These are phyloP conservation scores for Aquilaria sinensis DNA, from an alignment of 345 rosid genomes.

Conservation along the genomic window DNA sequence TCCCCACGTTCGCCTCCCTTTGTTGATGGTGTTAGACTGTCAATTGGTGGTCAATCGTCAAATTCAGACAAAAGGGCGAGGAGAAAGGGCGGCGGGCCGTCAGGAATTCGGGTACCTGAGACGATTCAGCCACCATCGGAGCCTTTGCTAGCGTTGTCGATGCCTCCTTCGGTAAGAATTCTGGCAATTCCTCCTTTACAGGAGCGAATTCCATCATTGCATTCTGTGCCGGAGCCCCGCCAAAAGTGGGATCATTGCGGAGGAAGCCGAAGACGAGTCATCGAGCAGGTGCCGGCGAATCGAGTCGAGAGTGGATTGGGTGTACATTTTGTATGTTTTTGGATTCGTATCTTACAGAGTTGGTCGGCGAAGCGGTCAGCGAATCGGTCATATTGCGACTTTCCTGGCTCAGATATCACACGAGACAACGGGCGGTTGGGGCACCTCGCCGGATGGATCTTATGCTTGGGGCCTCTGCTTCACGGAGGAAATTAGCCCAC, in stretches of 20 bases:
- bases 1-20: too few relatives aligned
- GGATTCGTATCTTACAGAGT: too few relatives aligned
- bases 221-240: conserved; percentile 71
- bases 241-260: conserved; percentile 60
- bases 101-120: too few relatives aligned
- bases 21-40: too few relatives aligned
- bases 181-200: conserved; percentile 36
- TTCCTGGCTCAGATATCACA: conserved; percentile 91
- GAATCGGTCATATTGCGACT: conserved; percentile 36
- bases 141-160: conserved; percentile 12
- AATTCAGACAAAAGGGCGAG: too few relatives aligned
- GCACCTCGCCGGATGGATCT: conserved; percentile 87
- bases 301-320: conserved; percentile 37
- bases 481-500: conserved; percentile 78
- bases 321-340: conserved; percentile 29
- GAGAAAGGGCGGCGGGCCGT: too few relatives aligned
- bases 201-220: conserved; percentile 14
- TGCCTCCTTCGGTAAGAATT: conserved; percentile 6
- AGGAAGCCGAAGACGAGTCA: conserved; percentile 61
- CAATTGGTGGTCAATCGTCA: too few relatives aligned
- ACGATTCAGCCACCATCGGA: conserved; percentile 10
- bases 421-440: conserved; percentile 91
- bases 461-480: conserved; percentile 90
- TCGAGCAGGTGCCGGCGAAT: conserved; percentile 44
- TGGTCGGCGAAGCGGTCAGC: too few relatives aligned